Base-by-base conservation (phyloP, 257 asterid genomes). In the Petunia axillaris region DNA sequence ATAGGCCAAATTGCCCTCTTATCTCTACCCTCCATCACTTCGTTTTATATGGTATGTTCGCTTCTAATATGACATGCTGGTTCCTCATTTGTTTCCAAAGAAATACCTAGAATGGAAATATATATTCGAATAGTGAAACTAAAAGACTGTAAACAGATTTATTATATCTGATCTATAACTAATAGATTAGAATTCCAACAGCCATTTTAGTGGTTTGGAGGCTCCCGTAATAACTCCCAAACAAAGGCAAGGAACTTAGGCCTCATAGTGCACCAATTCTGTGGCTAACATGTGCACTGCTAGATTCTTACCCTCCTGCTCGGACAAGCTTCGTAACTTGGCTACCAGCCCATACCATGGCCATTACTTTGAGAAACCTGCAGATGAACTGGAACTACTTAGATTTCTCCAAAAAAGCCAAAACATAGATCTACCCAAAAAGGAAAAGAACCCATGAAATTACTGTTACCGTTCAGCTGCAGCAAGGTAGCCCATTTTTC, bases 311-410 rank as follows among this genome's bases (percentile, higher is more conserved):
- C 98, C 99, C 98, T 81, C 92, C 99, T 81, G 99, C 99, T 86
- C 97, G 83, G n/a, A 87, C 53, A 80, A 93, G 88, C 88, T 95
- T 95, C 11, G 99, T 95, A 66, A 93, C 98, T 89, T 95, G 99
- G 88, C 99, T 95, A 75, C 99, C 97, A 67, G 99, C 99, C 99
- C 98, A 95, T 76, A 95, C 99, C 98, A 95, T 92, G 85, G 93
- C 99, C 94, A 95, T 82, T 83, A 92, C 87, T 85, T 93, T 95
- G 65, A 95, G 86, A 83, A 95, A 93, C 89, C 98, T 93, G 92
- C 86, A 87, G 82, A 91, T 57, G 39, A 40, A 36, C 14, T 11
- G 75, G 83, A 50, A 57, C 82, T 37, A 79, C 60, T 76, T 66
- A 73, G 73, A 81, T 70, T 63, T 37, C 65, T 16, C 46, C 43